These are phyloP conservation scores for Athelia sp. DNA, from an alignment of 1,284 basidiomycete genomes.

Conservation along the genomic window DNA sequence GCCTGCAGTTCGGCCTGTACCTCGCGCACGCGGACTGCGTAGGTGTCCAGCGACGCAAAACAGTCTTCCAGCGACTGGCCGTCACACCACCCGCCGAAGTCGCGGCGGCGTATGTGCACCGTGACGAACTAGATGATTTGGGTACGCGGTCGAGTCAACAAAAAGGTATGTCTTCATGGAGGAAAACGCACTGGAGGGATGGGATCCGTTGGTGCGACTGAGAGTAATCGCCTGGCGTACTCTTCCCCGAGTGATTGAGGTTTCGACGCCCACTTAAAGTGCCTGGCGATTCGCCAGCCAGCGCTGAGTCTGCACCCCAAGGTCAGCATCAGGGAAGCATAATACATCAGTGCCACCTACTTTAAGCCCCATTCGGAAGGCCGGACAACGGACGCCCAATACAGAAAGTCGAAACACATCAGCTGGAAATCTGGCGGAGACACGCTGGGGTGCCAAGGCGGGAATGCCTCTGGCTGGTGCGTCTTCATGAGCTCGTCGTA, in stretches of 20 bases:
- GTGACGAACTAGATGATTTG: constrained; percentile 31
- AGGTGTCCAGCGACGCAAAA: constrained; percentile 34
- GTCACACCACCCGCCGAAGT: constrained; percentile 33
- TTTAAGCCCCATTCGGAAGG: too few species aligned
- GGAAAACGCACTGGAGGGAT: constrained; percentile 18
- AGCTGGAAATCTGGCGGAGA: constrained; percentile 47
- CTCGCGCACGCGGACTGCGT: constrained; percentile 30
- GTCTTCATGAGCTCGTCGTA: constrained; percentile 23
- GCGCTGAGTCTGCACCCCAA: constrained; percentile 41
- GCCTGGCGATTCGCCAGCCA: constrained; percentile 38
- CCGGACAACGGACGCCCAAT: constrained; percentile 38
- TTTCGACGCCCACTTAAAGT: not conserved
- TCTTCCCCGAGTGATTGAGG: constrained; percentile 19
- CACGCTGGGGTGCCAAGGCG: constrained; percentile 25
- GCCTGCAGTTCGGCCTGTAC: constrained; percentile 30
- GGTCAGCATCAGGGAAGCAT: not conserved
- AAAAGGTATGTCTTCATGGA: not conserved
- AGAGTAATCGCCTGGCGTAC: constrained; percentile 20
- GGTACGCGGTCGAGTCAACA: not conserved
- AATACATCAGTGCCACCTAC: constrained; percentile 15
- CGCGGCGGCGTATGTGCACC: constrained; percentile 42
- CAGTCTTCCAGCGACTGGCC: constrained; percentile 27
- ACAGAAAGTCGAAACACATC: constrained; percentile 48
- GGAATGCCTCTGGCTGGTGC: constrained; percentile 3
- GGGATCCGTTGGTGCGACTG: constrained; percentile 12